phyloP scores from a whole-genome alignment of 176 grass and related monocot genomes.

The Pharus latifolius region DNA sequence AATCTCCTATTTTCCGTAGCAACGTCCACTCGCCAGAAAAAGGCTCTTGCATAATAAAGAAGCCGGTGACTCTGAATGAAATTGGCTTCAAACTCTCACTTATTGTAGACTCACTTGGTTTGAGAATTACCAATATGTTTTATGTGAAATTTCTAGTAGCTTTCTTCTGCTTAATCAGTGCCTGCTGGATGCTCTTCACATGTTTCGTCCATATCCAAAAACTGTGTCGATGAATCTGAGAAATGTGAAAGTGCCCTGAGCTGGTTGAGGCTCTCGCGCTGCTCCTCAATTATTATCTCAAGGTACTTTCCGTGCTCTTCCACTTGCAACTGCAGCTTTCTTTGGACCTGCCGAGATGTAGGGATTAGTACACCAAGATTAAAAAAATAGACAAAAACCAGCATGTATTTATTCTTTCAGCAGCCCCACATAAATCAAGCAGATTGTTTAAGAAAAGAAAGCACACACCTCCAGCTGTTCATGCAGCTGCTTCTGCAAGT shows the following conservation, averaged over 20 bases:
- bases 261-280: conserved; percentile 40
- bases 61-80: too few relatives aligned
- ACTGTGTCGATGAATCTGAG: not conserved
- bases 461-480: conserved; percentile 52
- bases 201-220: not conserved
- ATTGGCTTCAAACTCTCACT: not conserved
- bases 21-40: not conserved
- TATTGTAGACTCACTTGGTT: not conserved
- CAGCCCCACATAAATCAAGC: not conserved
- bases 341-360: conserved; percentile 42
- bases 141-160: not conserved
- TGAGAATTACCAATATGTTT: not conserved
- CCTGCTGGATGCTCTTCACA: not conserved
- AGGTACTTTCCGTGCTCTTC: conserved; percentile 79
- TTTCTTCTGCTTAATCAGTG: not conserved
- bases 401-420: not conserved
- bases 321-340: conserved; percentile 71
- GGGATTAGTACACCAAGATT: not conserved
- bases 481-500: conserved; percentile 57
- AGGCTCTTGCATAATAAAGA: too few relatives aligned
- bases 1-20: not conserved
- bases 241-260: conserved; percentile 20
- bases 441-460: not conserved
- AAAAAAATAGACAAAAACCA: not conserved
- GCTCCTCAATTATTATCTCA: conserved; percentile 56